Base-by-base conservation (phyloP, 2,329 filamentous ascomycete species). In the Didymella exigua region DNA sequence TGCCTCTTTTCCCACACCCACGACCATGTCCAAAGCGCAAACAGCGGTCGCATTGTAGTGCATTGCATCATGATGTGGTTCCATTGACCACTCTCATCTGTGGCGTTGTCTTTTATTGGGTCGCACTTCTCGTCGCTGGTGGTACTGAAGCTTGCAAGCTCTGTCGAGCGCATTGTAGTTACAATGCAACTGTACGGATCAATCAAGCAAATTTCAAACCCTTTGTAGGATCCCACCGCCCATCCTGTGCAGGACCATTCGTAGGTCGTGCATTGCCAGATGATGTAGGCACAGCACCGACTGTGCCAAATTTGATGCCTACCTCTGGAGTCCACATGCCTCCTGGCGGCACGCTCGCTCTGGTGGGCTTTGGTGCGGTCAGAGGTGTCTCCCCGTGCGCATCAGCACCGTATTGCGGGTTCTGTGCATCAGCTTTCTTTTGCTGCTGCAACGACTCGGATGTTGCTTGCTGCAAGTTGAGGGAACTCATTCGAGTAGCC, bases 241-340 rank as follows among this genome's bases (percentile, higher is more conserved):
- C 72, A 54, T 73, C 71, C 37, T 74, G 69, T 23, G 69, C 56
- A 56, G 72, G 72, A 5, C 72, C 72, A 21, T 68, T 68, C n/a
- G 63, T 49, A 36, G 72, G 71, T 41, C 72, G 60, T 34, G 61
- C 50, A 40, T 69, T 69, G 26, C 68, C 70, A 47, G 67, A 67
- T 23, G 68, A 54, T 26, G 70, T 69, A 24, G 69, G 68, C 23
- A 69, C 58, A 3, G 77, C 82, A 1, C 84, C 52, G 73, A 96
- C 59, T 2, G 77, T 82, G 0, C 84, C 52, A 73, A 96, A 96
- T 53, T 86, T 87, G 66, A 96, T 95, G 0, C 89, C 89, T 81
- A 90, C 87, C 2, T 88, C 87, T 0, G 91, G 90, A 50, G 85
- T 87, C 92, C 92, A 96, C 72, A 90, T 86, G 6, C 83, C 77